phyloP scores from a whole-genome alignment of 345 rosid genomes.

The Trapa bicornis region DNA sequence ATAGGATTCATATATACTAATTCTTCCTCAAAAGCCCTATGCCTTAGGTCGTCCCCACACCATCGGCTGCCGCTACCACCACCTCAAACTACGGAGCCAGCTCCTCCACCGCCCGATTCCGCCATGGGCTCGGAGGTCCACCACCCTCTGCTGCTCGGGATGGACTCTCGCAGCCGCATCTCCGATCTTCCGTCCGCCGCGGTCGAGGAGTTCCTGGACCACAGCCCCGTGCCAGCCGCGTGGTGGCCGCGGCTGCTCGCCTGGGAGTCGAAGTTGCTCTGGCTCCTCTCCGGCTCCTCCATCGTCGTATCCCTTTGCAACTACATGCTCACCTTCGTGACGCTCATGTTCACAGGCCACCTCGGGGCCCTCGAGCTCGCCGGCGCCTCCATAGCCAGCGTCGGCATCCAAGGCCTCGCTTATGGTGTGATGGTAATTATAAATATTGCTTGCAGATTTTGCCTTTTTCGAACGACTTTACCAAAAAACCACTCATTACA shows the following conservation, averaged over 20 bases:
- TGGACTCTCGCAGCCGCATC: slow-evolving; percentile 32
- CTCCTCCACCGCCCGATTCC: background rate
- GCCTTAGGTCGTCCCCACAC: background rate
- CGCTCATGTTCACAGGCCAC: slow-evolving; percentile 64
- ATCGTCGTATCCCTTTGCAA: slow-evolving; percentile 51
- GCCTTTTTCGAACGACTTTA: background rate
- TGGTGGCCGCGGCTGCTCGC: slow-evolving; percentile 62
- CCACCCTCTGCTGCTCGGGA: slow-evolving; percentile 36
- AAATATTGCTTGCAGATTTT: background rate
- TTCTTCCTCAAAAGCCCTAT: background rate
- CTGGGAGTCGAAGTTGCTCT: slow-evolving; percentile 77
- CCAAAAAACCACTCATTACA: background rate
- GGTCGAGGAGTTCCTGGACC: slow-evolving; percentile 50
- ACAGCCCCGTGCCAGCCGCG: slow-evolving; percentile 17
- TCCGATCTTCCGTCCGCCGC: slow-evolving; percentile 35
- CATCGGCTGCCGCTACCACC: background rate
- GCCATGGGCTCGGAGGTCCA: slow-evolving; percentile 21
- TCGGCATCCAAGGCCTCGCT: slow-evolving; percentile 85
- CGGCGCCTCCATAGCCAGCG: slow-evolving; percentile 76
- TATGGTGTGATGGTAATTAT: slow-evolving; percentile 76
- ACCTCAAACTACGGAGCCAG: too few species aligned
- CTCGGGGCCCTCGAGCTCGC: slow-evolving; percentile 67
- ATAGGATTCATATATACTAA: background rate
- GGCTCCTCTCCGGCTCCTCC: slow-evolving; percentile 67
- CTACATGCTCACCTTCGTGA: slow-evolving; percentile 73